Evolutionary conservation across 169 alveolate genomes (phyloP), one percentile per base, ranked within the genome.

Genomic region (Eimeria sp.): DNA sequence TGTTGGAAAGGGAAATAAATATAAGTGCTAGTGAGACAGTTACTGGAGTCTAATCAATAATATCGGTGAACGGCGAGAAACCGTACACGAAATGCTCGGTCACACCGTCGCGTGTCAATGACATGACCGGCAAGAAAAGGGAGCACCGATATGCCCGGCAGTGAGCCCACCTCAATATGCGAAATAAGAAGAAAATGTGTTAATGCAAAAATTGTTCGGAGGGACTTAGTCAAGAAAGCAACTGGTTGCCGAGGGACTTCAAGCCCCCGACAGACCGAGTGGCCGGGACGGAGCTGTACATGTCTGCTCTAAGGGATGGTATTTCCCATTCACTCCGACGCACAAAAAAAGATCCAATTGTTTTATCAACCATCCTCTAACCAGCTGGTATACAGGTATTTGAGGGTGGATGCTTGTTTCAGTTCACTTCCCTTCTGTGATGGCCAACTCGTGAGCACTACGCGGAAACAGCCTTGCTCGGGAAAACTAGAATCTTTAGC

Each of bases 271-370:
- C 83, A 40, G 57, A 40, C 30, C 34, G 54, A 73, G 30, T 73
- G 83, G 88, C 45, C n/a, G 88, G 88, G 70, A 47, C 67, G 27
- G 88, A 45, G 88, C 88, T 45, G 65, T 10, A 49, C 47, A n/a
- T 78, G 88, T 78, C 88, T 78, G 63, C 67, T 18, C 45, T 9
- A 18, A 25, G 88, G 88, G 58, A 49, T 47, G 65, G 88, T 49
- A 49, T 45, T 78, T 51, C 70, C 40, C 67, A 4, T 73, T 20
- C 4, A 70, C 11, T 51, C 57, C 13, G 5, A 40, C 0, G 83
- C 54, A 18, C 18, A 73, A 40, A 13, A 54, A 20, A 54, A 14
- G 6, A 20, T 9, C 13, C 51, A 13, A 73, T 40, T 27, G 3
- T 40, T 72, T 73, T 0, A 22, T 73, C 57, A 73, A 43, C 4